Evolutionary conservation across 805 yeast species (phyloP).

Genomic region (Spathaspora arborariae): DNA sequence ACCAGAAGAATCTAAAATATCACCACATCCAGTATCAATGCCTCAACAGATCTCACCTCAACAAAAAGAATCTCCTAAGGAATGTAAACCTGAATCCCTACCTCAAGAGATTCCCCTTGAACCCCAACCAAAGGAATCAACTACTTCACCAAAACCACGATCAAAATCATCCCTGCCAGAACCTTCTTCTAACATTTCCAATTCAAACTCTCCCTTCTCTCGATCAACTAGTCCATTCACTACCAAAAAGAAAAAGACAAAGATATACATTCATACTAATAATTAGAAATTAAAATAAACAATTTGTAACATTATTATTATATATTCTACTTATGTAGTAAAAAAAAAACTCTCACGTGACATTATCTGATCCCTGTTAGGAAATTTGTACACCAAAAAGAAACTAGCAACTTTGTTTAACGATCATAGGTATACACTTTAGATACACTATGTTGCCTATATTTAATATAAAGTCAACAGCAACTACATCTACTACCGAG

Average conservation of each 20-base stretch:
- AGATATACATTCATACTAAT: slow-evolving; percentile 22
- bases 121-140: not conserved
- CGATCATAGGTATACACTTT: not conserved
- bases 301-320: not conserved
- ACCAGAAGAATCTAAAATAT: too few relatives aligned
- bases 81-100: too few relatives aligned
- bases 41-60: too few relatives aligned
- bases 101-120: not conserved
- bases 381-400: not conserved
- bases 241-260: slow-evolving; percentile 23
- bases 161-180: not conserved
- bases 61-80: too few relatives aligned
- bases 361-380: not conserved
- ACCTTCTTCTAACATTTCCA: not conserved
- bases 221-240: slow-evolving; percentile 17
- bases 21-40: too few relatives aligned
- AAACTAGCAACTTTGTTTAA: too few relatives aligned
- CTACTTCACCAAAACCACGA: not conserved
- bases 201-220: slow-evolving; percentile 12
- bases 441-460: slow-evolving; percentile 11
- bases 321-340: not conserved
- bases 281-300: not conserved
- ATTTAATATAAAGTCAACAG: slow-evolving; percentile 36
- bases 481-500: slow-evolving; percentile 41
- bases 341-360: not conserved